These are phyloP conservation scores for Paxillus ammoniavirescens DNA, from an alignment of 768 basidiomycete species.

Conservation along the genomic window DNA sequence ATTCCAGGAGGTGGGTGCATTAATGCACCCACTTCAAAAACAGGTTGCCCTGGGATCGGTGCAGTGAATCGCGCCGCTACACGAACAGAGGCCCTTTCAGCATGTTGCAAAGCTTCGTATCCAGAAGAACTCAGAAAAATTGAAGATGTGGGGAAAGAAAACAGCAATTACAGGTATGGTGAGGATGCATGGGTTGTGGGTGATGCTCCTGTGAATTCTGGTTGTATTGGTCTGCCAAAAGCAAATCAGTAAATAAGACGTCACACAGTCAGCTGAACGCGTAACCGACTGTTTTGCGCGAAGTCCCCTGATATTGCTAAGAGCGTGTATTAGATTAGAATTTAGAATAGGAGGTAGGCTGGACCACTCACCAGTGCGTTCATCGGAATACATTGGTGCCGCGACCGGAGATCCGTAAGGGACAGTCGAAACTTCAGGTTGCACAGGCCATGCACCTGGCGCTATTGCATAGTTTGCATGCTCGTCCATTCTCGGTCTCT, in stretches of 20 bases:
- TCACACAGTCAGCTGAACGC: slow-evolving; percentile 5
- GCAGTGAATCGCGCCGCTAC: slow-evolving; percentile 50
- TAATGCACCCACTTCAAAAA: slow-evolving; percentile 34
- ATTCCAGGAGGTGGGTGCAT: slow-evolving; percentile 29
- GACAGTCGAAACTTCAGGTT: slow-evolving; percentile 31
- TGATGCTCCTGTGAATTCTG: slow-evolving; percentile 35
- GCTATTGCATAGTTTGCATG: slow-evolving; percentile 29
- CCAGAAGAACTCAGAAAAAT: slow-evolving; percentile 17
- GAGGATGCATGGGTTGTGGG: slow-evolving; percentile 26
- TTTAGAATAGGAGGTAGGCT: slow-evolving; percentile 8
- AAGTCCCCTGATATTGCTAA: slow-evolving; percentile 46
- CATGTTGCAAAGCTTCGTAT: slow-evolving; percentile 47
- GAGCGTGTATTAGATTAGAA: slow-evolving; percentile 16
- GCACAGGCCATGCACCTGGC: slow-evolving; percentile 32
- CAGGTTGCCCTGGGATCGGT: slow-evolving; percentile 28
- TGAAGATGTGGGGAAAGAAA: slow-evolving; percentile 16
- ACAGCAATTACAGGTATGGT: slow-evolving; percentile 33
- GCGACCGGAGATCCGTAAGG: slow-evolving; percentile 45
- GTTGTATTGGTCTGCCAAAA: slow-evolving; percentile 29
- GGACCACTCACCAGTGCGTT: slow-evolving; percentile 49
- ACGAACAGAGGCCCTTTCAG: slow-evolving; percentile 58
- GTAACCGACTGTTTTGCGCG: slow-evolving; percentile 41
- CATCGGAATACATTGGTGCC: slow-evolving; percentile 53
- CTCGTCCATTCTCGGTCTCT: slow-evolving; percentile 31
- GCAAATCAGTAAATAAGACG: slow-evolving; percentile 15